Conservation (phyloP, 2,329 filamentous ascomycete genomes). For the Trichoderma cornu-damae region DNA sequence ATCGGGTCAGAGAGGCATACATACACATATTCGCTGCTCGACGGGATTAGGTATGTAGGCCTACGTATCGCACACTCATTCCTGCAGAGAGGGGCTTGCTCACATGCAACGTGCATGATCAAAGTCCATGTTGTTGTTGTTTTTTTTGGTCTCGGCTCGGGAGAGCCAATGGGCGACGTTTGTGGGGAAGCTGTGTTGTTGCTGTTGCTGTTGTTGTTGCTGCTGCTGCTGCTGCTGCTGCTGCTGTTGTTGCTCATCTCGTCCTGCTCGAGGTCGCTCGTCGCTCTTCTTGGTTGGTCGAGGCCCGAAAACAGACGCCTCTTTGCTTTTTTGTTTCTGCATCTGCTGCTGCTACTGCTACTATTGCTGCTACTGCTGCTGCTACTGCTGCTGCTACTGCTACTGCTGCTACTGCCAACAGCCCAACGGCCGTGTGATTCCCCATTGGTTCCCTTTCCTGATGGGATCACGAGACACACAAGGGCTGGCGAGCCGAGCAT, state of each 20-base stretch:
- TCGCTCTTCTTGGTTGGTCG: background rate
- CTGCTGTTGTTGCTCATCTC: conserved; percentile 1
- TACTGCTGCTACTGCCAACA: background rate
- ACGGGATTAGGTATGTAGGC: background rate
- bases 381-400: background rate
- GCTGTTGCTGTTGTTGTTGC: too few relatives aligned
- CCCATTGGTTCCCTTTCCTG: background rate
- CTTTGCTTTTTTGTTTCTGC: conserved; percentile 2
- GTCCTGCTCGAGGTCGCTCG: background rate
- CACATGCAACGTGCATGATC: conserved; percentile 14
- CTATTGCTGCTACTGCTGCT: background rate
- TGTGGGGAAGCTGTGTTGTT: background rate
- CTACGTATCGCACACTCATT: too few relatives aligned
- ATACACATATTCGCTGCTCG: too few relatives aligned
- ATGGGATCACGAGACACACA: background rate
- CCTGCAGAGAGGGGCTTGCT: conserved; percentile 7
- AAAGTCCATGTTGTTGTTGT: background rate
- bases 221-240: too few relatives aligned
- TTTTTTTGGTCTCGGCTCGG: background rate
- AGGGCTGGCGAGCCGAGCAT: background rate
- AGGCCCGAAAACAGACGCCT: background rate
- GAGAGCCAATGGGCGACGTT: background rate
- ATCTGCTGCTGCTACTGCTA: background rate
- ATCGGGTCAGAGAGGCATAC: too few relatives aligned
- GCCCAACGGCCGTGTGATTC: background rate